Evolutionary conservation across 345 rosid genomes (phyloP).

Genomic region (Hirschfeldia incana): DNA sequence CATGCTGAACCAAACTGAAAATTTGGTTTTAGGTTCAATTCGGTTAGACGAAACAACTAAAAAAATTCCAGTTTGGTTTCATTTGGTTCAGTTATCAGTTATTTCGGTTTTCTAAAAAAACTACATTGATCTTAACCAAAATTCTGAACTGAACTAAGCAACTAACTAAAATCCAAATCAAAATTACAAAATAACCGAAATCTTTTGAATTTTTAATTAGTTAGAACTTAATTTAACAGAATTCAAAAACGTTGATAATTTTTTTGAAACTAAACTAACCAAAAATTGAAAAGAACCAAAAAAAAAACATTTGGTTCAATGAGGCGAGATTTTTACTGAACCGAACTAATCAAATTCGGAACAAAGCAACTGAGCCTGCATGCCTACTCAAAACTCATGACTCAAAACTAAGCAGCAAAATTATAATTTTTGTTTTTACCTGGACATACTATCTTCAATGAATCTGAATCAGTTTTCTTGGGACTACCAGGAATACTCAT

Average conservation of each 20-base stretch:
- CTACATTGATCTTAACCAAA: not conserved
- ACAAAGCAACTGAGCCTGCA: not conserved
- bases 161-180: too few relatives aligned
- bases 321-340: not conserved
- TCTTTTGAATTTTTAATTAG: not conserved
- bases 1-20: not conserved
- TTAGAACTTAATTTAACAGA: not conserved
- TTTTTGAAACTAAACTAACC: not conserved
- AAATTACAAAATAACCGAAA: not conserved
- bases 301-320: not conserved
- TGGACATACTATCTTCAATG: constrained; percentile 73
- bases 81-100: not conserved
- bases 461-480: constrained; percentile 51
- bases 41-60: not conserved
- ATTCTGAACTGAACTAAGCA: too few relatives aligned
- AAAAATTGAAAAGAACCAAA: not conserved
- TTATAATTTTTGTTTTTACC: constrained; percentile 41
- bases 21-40: not conserved
- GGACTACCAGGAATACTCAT: constrained; percentile 66
- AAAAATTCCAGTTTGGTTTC: not conserved
- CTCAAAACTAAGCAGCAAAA: not conserved
- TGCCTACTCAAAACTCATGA: not conserved
- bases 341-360: not conserved
- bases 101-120: not conserved
- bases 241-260: not conserved